Conservation (phyloP, 345 rosid genomes). For the Gossypioides kirkii region DNA sequence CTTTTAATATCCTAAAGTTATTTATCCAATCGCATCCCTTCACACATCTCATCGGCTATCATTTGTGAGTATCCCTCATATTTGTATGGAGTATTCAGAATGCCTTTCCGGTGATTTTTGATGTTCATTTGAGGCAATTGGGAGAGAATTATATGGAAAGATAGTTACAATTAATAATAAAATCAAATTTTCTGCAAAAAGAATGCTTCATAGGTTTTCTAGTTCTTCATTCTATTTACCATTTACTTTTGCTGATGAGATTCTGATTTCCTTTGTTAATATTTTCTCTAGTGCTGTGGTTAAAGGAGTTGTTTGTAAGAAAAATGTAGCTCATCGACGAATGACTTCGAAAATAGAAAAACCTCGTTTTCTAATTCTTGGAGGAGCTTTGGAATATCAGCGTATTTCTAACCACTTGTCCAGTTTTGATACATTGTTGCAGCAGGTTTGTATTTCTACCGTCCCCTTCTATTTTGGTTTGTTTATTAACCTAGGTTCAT, state of each 20-base stretch:
- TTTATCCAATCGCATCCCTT: not conserved
- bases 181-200: not conserved
- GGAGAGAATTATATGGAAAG: not conserved
- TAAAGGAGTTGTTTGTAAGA: constrained; percentile 93
- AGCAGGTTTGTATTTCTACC: constrained; percentile 59
- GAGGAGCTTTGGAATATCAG: constrained; percentile 95
- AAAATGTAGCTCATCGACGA: constrained; percentile 92
- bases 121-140: not conserved
- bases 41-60: not conserved
- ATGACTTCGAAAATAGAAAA: constrained; percentile 84
- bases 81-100: not conserved
- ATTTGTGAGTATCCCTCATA: not conserved
- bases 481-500: constrained; percentile 13
- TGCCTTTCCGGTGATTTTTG: not conserved
- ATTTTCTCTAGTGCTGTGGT: constrained; percentile 59
- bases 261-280: constrained; percentile 17
- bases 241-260: constrained; percentile 24
- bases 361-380: constrained; percentile 77
- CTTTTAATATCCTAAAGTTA: not conserved
- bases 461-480: constrained; percentile 18
- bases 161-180: not conserved
- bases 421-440: constrained; percentile 82
- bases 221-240: not conserved
- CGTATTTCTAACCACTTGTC: constrained; percentile 83
- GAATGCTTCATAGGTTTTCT: not conserved